A percentile compares a stretch with the other conserved stretches of the same genome.
Evolutionary conservation across 176 grass and related monocot genomes (phyloP).

Genomic region (Tuctoria greenei): DNA sequence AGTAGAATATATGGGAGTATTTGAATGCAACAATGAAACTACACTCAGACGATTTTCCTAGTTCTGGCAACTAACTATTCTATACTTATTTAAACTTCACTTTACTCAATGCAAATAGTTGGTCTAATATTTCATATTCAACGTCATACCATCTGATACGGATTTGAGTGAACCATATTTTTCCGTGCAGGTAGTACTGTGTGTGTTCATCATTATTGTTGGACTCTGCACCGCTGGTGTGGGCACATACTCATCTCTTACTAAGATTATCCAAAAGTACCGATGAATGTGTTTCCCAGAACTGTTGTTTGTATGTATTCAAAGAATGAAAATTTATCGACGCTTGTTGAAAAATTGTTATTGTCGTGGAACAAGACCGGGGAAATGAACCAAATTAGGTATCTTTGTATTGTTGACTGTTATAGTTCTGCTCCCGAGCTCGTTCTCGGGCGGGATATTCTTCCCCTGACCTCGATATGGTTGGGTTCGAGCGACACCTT

Average conservation of each 20-base stretch:
- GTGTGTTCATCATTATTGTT: constrained; percentile 47
- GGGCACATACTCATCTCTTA: constrained; percentile 61
- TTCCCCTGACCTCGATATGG: no score
- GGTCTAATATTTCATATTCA: not conserved
- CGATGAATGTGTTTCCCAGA: constrained; percentile 15
- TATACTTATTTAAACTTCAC: not conserved
- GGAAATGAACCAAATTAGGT: not conserved
- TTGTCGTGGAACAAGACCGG: not conserved
- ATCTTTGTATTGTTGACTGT: not conserved
- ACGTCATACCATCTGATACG: not conserved
- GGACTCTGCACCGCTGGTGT: constrained; percentile 44
- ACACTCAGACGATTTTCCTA: not conserved
- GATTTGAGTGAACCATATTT: not conserved
- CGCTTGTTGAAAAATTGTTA: not conserved
- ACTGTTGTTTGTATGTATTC: not conserved
- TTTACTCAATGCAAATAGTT: not conserved
- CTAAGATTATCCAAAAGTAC: constrained; percentile 58
- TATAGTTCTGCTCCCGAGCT: no score
- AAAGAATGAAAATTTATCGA: not conserved
- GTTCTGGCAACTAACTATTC: not conserved
- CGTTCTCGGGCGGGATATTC: no score
- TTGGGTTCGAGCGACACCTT: no score
- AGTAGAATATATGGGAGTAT: not conserved
- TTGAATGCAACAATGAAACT: not conserved
- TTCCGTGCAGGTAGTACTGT: constrained; percentile 40